These are phyloP conservation scores for Stephania japonica DNA, from an alignment of 164 flowering plant genomes.

Conservation along the genomic window DNA sequence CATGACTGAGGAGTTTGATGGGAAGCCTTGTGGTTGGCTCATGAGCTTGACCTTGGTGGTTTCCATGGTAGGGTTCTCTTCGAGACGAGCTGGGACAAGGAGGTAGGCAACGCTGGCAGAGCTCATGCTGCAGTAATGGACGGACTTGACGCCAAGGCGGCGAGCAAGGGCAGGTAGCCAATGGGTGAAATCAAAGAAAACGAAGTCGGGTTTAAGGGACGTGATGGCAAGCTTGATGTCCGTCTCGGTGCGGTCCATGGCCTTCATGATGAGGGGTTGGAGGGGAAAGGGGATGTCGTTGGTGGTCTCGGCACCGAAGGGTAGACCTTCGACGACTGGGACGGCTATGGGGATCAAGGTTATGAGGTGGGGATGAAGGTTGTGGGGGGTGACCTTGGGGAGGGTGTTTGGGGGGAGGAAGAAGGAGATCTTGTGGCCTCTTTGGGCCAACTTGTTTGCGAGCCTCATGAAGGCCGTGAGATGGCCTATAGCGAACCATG, in stretches of 20 bases:
- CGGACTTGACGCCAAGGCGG: neutral
- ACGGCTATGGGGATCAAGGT: slow-evolving; percentile 1
- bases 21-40: slow-evolving; percentile 22
- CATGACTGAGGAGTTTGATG: slow-evolving; percentile 4
- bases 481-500: slow-evolving; percentile 9
- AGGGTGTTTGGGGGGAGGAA: neutral
- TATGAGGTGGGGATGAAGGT: slow-evolving; percentile 10
- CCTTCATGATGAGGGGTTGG: neutral
- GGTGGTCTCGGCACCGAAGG: neutral
- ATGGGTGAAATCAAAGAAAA: slow-evolving; percentile 5
- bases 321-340: slow-evolving; percentile 8
- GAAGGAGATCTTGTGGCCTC: slow-evolving; percentile 5
- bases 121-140: neutral
- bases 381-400: neutral
- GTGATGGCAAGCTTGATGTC: neutral
- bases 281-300: neutral
- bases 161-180: neutral
- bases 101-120: slow-evolving; percentile 11
- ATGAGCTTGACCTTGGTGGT: slow-evolving; percentile 16
- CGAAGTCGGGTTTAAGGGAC: neutral
- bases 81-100: slow-evolving; percentile 7
- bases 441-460: slow-evolving; percentile 4
- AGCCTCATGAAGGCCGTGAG: neutral
- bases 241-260: neutral
- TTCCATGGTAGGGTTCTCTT: slow-evolving; percentile 2